Evolutionary conservation across 2,329 filamentous ascomycete genomes (phyloP).

Genomic region (Paecilomyces variotii): DNA sequence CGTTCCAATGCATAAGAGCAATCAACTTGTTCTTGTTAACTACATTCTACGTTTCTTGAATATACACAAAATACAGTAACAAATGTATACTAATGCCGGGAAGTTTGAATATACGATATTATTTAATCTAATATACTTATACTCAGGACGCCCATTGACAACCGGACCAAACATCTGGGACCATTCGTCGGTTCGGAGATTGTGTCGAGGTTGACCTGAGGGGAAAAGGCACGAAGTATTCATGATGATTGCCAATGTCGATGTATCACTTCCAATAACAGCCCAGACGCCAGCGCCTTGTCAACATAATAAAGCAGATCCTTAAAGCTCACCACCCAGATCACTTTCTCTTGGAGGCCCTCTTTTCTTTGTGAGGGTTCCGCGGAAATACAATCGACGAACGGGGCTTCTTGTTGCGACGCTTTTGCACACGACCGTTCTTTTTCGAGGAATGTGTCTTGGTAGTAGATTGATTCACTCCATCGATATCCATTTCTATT

Average conservation of each 20-base stretch:
- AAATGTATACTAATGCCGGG: no score
- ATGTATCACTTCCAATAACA: background rate
- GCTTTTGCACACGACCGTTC: constrained; percentile 32
- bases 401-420: constrained; percentile 26
- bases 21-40: no score
- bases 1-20: no score
- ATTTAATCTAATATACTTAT: background rate
- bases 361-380: constrained; percentile 23
- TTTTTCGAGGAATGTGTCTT: constrained; percentile 17
- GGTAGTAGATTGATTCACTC: constrained; percentile 9
- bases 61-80: background rate
- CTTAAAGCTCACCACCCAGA: background rate
- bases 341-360: constrained; percentile 25
- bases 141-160: background rate
- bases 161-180: background rate
- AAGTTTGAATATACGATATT: no score
- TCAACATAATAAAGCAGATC: background rate
- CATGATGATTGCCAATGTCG: background rate
- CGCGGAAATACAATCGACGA: constrained; percentile 33
- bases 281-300: background rate
- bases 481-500: constrained; percentile 35
- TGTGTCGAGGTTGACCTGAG: background rate
- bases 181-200: background rate
- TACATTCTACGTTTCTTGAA: background rate
- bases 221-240: background rate